Conservation (phyloP, 768 basidiomycete genomes). For the Suillus clintonianus region DNA sequence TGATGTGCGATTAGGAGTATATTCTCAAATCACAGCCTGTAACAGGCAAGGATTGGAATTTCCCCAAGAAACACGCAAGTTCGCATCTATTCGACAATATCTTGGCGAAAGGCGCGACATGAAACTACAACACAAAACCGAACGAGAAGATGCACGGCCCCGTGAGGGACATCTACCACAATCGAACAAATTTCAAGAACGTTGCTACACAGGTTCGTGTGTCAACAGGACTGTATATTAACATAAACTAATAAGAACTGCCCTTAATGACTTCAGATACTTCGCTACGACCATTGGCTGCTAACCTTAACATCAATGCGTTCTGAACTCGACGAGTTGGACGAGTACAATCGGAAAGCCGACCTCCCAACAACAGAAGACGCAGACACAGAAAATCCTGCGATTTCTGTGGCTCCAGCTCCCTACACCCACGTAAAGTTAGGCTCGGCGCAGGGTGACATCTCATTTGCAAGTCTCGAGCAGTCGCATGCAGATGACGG, state of each 20-base stretch:
- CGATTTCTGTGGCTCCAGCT: not conserved
- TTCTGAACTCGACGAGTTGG: not conserved
- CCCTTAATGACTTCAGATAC: not conserved
- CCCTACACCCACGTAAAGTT: constrained; percentile 7
- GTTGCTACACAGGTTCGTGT: constrained; percentile 30
- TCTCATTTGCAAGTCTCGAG: constrained; percentile 3
- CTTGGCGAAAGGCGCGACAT: constrained; percentile 28
- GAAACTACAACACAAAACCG: constrained; percentile 33
- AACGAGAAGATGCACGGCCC: constrained; percentile 33
- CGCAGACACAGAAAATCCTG: not conserved
- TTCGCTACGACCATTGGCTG: not conserved
- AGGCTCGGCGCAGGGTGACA: not conserved
- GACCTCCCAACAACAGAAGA: not conserved
- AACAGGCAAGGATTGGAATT: constrained; percentile 30
- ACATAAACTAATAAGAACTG: not conserved
- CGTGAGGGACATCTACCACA: constrained; percentile 25
- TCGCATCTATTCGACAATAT: constrained; percentile 35
- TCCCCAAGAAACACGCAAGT: constrained; percentile 34
- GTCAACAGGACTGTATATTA: not conserved
- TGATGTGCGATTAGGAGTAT: constrained; percentile 2
- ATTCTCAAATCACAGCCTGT: not conserved
- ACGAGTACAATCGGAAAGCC: not conserved
- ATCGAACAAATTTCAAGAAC: constrained; percentile 36
- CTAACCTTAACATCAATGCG: not conserved
- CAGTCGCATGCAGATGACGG: not conserved